These are phyloP conservation scores for Saccharata proteae DNA, from an alignment of 2,329 filamentous ascomycete species.

Conservation along the genomic window DNA sequence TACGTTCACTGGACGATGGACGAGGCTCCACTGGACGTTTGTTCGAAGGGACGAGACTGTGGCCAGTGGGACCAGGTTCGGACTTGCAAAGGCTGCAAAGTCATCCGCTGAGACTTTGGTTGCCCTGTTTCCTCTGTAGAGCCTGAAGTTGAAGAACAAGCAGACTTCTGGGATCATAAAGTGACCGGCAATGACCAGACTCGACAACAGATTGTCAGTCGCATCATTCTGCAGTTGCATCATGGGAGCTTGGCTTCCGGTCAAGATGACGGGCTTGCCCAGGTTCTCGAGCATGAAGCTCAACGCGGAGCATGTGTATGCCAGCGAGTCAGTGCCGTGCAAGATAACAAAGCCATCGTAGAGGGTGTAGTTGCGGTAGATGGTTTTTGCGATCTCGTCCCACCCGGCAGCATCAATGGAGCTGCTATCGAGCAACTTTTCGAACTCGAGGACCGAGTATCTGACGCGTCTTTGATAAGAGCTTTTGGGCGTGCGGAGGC, in stretches of 20 bases:
- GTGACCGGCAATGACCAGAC: conserved; percentile 79
- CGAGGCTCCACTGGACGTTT: conserved; percentile 67
- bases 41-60: conserved; percentile 70
- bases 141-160: conserved; percentile 83
- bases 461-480: conserved; percentile 70
- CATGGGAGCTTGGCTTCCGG: conserved; percentile 61
- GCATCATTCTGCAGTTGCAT: conserved; percentile 84
- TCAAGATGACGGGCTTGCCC: conserved; percentile 83
- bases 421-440: conserved; percentile 74
- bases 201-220: conserved; percentile 78
- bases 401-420: conserved; percentile 79
- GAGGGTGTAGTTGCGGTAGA: conserved; percentile 72
- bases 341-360: conserved; percentile 88
- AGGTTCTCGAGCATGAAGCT: conserved; percentile 90
- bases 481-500: conserved; percentile 67
- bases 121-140: conserved; percentile 78
- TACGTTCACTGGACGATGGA: conserved; percentile 61
- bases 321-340: conserved; percentile 81
- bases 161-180: conserved; percentile 90
- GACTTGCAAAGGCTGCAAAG: conserved; percentile 78
- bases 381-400: conserved; percentile 70
- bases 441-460: conserved; percentile 76
- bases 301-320: conserved; percentile 76
- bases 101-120: conserved; percentile 80
- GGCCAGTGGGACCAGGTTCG: conserved; percentile 74